phyloP scores from a whole-genome alignment of 106 monocot species.

The Dactylorhiza incarnata region DNA sequence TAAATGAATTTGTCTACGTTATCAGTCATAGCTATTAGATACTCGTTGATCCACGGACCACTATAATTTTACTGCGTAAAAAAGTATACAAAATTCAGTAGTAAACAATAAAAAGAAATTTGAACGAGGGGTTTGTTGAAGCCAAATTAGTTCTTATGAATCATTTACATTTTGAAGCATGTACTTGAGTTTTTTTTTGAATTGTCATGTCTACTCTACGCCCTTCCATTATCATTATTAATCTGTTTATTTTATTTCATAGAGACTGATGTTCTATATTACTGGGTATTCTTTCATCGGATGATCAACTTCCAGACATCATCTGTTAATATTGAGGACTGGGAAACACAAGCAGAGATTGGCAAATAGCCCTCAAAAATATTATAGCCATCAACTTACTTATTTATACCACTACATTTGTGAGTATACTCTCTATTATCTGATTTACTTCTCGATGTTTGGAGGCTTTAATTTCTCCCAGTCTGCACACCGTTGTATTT shows the following conservation, averaged over 20 bases:
- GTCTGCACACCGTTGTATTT: not conserved
- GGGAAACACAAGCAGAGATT: not conserved
- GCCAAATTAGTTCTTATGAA: not conserved
- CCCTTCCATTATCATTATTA: not conserved
- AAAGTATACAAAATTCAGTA: not conserved
- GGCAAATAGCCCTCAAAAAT: not conserved
- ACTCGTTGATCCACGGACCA: not conserved
- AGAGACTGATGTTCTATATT: not conserved
- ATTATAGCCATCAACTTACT: not conserved
- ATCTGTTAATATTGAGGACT: not conserved
- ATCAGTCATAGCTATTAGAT: not conserved
- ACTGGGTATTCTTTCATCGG: not conserved
- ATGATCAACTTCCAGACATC: not conserved
- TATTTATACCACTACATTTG: not conserved
- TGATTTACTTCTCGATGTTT: not conserved
- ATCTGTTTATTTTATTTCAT: not conserved
- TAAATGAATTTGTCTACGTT: too few relatives aligned
- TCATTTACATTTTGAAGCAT: not conserved
- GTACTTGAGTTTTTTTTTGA: not conserved
- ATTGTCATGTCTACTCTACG: too few relatives aligned
- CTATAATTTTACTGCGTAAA: too few relatives aligned
- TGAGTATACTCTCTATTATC: not conserved
- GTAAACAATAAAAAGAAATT: not conserved
- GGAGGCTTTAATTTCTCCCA: not conserved
- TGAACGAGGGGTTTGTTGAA: conserved; percentile 1